Percentiles rank a stretch among this genome's conserved stretches.
These are phyloP conservation scores for Amyloporia xantha DNA, from an alignment of 768 basidiomycete species.

Conservation along the genomic window DNA sequence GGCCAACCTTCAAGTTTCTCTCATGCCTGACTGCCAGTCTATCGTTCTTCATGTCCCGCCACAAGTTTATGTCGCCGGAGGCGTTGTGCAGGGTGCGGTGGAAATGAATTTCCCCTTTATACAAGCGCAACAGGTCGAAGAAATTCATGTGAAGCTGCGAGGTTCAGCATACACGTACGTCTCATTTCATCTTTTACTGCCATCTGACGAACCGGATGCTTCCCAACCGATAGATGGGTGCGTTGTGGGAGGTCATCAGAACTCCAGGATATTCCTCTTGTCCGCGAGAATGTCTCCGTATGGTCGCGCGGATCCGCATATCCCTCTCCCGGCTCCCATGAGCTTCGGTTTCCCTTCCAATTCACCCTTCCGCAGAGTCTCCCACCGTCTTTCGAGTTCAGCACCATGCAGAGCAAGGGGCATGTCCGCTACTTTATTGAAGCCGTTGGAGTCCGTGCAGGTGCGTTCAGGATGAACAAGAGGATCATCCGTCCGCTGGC, in stretches of 20 bases:
- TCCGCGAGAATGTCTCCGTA: constrained; percentile 5
- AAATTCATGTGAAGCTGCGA: constrained; percentile 15
- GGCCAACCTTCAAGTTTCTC: background rate
- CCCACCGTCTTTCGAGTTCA: constrained; percentile 8
- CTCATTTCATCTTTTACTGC: background rate
- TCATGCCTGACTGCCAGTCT: background rate
- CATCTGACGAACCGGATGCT: background rate
- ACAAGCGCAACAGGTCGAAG: constrained; percentile 8
- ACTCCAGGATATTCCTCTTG: background rate
- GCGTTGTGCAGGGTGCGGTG: constrained; percentile 9
- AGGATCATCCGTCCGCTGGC: constrained; percentile 3
- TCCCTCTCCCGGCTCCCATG: constrained; percentile 3
- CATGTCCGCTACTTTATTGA: constrained; percentile 6
- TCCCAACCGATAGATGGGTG: background rate
- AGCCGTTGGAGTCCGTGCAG: constrained; percentile 11
- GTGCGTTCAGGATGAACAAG: constrained; percentile 7
- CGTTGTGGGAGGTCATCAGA: background rate
- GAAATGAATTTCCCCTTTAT: constrained; percentile 10
- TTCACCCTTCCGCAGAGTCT: constrained; percentile 8
- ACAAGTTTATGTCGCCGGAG: constrained; percentile 7
- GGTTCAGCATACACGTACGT: constrained; percentile 12
- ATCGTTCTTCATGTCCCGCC: constrained; percentile 1
- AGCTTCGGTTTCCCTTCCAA: constrained; percentile 9
- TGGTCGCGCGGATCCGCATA: constrained; percentile 8
- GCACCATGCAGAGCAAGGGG: background rate